phyloP scores from a whole-genome alignment of 2,329 filamentous ascomycete genomes.

The Sclerotinia minor region DNA sequence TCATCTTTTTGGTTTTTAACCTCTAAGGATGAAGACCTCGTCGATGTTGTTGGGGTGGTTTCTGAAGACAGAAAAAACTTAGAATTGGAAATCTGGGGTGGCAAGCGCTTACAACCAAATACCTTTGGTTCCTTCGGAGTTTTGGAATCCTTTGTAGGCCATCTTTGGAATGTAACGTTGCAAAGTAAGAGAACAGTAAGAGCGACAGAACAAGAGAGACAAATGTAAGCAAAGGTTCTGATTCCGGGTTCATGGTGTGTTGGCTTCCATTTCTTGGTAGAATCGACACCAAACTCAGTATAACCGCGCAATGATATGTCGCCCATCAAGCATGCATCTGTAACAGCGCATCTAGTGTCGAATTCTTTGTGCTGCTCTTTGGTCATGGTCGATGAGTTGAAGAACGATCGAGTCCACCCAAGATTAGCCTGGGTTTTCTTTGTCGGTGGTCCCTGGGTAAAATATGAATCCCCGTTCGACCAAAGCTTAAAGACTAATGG shows the following conservation, averaged over 20 bases:
- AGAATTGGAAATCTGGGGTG: slow-evolving; percentile 11
- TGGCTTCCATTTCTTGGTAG: slow-evolving; percentile 26
- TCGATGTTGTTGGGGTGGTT: slow-evolving; percentile 2
- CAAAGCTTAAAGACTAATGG: slow-evolving; percentile 49
- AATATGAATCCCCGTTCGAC: slow-evolving; percentile 48
- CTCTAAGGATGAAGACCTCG: slow-evolving; percentile 5
- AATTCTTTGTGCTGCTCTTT: slow-evolving; percentile 37
- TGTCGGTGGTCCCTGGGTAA: slow-evolving; percentile 48
- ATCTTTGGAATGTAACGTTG: slow-evolving; percentile 14
- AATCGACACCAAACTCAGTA: slow-evolving; percentile 24
- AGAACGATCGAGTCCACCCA: slow-evolving; percentile 50
- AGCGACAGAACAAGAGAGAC: slow-evolving; percentile 20
- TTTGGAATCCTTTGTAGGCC: slow-evolving; percentile 17
- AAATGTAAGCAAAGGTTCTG: slow-evolving; percentile 20
- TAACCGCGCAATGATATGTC: slow-evolving; percentile 28
- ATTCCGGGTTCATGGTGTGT: slow-evolving; percentile 20
- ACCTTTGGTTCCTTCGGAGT: slow-evolving; percentile 7
- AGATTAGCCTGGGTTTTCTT: slow-evolving; percentile 45
- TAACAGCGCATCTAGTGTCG: slow-evolving; percentile 38
- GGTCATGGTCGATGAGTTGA: slow-evolving; percentile 49
- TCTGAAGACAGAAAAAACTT: not conserved
- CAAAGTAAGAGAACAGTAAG: slow-evolving; percentile 9
- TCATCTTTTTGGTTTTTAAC: not conserved
- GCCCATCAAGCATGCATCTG: slow-evolving; percentile 42
- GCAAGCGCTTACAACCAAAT: slow-evolving; percentile 7